Base-by-base conservation (phyloP, 2,329 filamentous ascomycete species). In the Fusarium buxicola region DNA sequence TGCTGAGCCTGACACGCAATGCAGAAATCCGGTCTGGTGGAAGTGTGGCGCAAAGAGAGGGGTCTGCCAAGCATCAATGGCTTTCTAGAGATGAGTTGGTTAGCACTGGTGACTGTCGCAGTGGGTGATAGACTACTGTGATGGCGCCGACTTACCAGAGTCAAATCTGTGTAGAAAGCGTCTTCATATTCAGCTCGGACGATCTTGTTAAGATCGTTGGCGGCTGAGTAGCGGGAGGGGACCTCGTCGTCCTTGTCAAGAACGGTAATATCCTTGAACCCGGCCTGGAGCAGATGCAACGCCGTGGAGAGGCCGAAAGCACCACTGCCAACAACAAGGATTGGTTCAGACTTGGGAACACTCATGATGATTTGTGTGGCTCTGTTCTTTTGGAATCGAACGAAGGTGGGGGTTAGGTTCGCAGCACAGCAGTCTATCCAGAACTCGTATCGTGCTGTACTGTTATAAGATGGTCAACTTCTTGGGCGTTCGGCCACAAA, bases 201-300 rank as follows among this genome's bases (percentile, higher is more conserved):
- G 52, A 88, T 87, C 71, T 88, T 88, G 70, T 88, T 88, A 24
- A 88, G 69, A 60, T 88, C 84, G 56, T 86, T 85, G 16, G 80
- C 85, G 0, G 84, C 86, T 0, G 86, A 86, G 66, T 74, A 75
- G 2, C 56, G 55, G 5, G 82, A 81, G 1, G 84, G 84, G 1
- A 73, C 63, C 8, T 66, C 51, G 7, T 70, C 67, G 11, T 72
- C 73, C 41, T 74, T 73, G 16, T 85, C 82, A 12, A 82, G 76
- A 8, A 85, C 78, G 5, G 80, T 81, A 43, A 84, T 76, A 52
- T 82, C 72, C 0, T 68, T 78, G 58, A 80, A 82, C 1, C 81
- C 81, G 0, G 75, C 69, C 7, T 74, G 68, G n/a, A 74, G 68
- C 4, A 84, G 75, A 45, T 82, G 80, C 16, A 79, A 70, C 8